Conservation (phyloP, 352 stramenopile species). For the Phytopythium kandeliae region DNA sequence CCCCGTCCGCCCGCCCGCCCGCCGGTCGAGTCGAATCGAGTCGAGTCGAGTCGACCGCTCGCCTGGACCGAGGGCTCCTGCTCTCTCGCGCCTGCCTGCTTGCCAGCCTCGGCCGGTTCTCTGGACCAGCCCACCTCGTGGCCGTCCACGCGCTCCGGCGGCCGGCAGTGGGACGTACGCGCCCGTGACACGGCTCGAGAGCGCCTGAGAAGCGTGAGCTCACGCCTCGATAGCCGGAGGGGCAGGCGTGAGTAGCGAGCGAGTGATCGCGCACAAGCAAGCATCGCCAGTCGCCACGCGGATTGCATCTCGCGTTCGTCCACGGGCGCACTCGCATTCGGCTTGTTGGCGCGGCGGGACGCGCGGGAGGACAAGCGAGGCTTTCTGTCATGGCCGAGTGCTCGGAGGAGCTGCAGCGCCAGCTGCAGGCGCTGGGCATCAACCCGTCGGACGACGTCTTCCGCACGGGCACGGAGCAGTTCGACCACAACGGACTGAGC, state of each 20-base stretch:
- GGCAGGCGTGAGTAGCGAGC: neutral
- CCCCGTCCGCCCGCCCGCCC: too few relatives aligned
- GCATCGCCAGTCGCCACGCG: neutral
- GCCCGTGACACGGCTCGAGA: neutral
- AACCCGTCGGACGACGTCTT: constrained; percentile 79
- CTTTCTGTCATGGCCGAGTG: constrained; percentile 39
- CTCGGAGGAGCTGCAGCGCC: constrained; percentile 65
- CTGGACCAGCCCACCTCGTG: too few relatives aligned
- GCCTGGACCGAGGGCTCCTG: too few relatives aligned
- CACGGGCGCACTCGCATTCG: neutral
- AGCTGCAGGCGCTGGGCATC: constrained; percentile 78
- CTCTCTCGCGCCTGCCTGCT: too few relatives aligned
- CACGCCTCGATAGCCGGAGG: neutral
- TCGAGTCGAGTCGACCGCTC: too few relatives aligned
- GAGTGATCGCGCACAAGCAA: constrained; percentile 1
- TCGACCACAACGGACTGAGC: constrained; percentile 70
- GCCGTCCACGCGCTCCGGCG: too few relatives aligned
- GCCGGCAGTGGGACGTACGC: neutral
- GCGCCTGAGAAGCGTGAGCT: neutral
- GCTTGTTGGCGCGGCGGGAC: neutral
- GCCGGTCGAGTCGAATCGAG: too few relatives aligned
- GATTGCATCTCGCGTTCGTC: neutral
- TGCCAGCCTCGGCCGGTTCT: too few relatives aligned
- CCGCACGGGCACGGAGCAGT: constrained; percentile 68
- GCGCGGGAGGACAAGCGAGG: too few relatives aligned